Evolutionary conservation across 495 filamentous ascomycete species (phyloP), one percentile per base, ranked within the genome.

Genomic region (Hyphodiscus hymeniophilus): DNA sequence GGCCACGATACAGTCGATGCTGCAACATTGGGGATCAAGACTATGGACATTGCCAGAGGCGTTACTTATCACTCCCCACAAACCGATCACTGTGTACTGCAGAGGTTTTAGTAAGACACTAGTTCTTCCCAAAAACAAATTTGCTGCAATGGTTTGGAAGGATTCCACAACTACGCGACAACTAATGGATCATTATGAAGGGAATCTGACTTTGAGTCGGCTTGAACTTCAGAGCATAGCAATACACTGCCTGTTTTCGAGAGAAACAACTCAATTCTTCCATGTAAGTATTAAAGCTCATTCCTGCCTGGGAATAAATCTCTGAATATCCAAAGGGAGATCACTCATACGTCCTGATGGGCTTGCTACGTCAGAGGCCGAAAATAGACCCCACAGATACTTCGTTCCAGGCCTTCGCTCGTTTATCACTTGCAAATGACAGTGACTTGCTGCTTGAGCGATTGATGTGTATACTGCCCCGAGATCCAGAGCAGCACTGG

Each of bases 41-140:
- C 47, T 73, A 30, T 75, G 72, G 72, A 73, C 68, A 2, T 61
- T 74, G 13, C 68, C 69, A 12, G 72, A 75, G 48, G 56, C 63
- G 6, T 51, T 75, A 1, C 65, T 74, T 7, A n/a, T n/a, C 2
- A 51, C 18, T 31, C 35, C 50, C 0, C 50, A 54, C 3, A 38
- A 49, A 15, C 24, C 33, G 2, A 63, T 69, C 30, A 28, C 12
- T 7, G 28, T 52, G 1, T 46, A 49, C 16, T 12, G 10, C 12
- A 7, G 45, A 22, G 33, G 35, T 4, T n/a, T 30, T 5, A 53
- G 47, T 13, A 21, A 23, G 3, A 20, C 43, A 17, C 18, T 39
- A 13, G 31, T 30, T 10, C 22, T 52, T 20, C 6, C 49, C 1
- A 52, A 52, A 22, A 33, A 28, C 13, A 7, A 47, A 5, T 44